These are phyloP conservation scores for Russula vinacea DNA, from an alignment of 768 basidiomycete genomes.

Conservation along the genomic window DNA sequence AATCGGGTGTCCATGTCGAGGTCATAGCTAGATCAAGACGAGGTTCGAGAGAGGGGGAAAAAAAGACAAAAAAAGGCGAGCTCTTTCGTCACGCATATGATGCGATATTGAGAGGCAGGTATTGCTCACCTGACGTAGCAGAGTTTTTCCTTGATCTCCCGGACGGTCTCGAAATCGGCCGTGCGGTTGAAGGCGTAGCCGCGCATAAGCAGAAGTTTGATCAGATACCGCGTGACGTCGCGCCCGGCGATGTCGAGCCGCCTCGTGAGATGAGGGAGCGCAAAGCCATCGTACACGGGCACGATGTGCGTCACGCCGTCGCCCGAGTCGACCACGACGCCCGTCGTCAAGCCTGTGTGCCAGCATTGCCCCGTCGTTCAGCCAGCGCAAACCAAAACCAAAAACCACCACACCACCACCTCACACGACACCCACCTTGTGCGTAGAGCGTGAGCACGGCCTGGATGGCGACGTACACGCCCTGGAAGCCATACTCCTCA, in stretches of 20 bases:
- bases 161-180: slow-evolving; percentile 98
- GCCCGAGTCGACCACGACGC: slow-evolving; percentile 98
- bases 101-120: not conserved
- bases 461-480: slow-evolving; percentile 97
- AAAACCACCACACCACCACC: too few species aligned
- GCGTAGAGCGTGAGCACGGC: slow-evolving; percentile 98
- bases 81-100: not conserved
- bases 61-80: too few species aligned
- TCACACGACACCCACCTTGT: slow-evolving; percentile 94
- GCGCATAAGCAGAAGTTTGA: slow-evolving; percentile 99
- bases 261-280: slow-evolving; percentile 90
- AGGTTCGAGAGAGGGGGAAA: too few species aligned
- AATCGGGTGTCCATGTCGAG: slow-evolving; percentile 92
- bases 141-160: slow-evolving; percentile 98
- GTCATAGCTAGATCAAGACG: slow-evolving; percentile 88
- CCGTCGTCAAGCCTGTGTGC: slow-evolving; percentile 98
- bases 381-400: too few species aligned
- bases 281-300: slow-evolving; percentile 95
- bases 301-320: slow-evolving; percentile 99
- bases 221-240: slow-evolving; percentile 97
- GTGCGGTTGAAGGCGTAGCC: slow-evolving; percentile 99
- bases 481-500: slow-evolving; percentile 94
- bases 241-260: slow-evolving; percentile 97
- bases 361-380: too few species aligned
- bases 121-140: slow-evolving; percentile 84